Evolutionary conservation across 805 yeast genomes (phyloP), one percentile per base, ranked within the genome.

Genomic region (Candida oleophila): DNA sequence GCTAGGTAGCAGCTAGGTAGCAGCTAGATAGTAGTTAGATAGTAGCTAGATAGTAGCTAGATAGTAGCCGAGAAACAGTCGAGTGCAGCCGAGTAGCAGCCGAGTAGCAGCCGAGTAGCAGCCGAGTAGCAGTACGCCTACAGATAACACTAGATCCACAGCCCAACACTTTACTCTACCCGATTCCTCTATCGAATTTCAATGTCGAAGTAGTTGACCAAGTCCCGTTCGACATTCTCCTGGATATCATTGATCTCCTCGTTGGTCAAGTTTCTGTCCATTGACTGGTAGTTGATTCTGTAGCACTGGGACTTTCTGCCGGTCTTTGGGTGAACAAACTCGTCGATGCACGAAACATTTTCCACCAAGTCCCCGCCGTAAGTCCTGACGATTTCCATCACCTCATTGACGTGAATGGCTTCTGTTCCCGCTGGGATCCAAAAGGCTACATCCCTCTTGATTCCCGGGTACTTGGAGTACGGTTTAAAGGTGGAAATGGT

Each of bases 241-340:
- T 94, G 96, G 41, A 89, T 69, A 1, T 58, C 72, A 60, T 92
- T 92, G 45, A 94, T 78, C 63, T 94, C 98, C 1, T 80, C 85
- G 61, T 87, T 89, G 21, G 96, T 89, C 55, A 94, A 73, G 48
- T 87, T 86, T 57, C 97, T 80, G 57, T 92, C 97, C 97, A 94
- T 91, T 1, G 96, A 87, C 69, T 94, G 98, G 68, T 89, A 94
- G 61, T 86, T 85, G 49, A 94, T 79, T 55, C 99, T 75, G 75
- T 89, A 94, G 69, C 97, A 90, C 57, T 87, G 86, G 7, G 96
- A 86, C 52, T 71, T 79, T 55, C 76, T 79, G 2, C 84, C 83
- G 0, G 90, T 84, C 60, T 89, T 89, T 34, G 96, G 96, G 64
- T 92, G 96, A 12, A 71, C 73, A 59, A 92, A 94, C 59, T 86